A percentile compares a stretch with the other conserved stretches of the same genome.
Evolutionary conservation across 2,329 filamentous ascomycete genomes (phyloP).

Genomic region (Penicillium sp.): DNA sequence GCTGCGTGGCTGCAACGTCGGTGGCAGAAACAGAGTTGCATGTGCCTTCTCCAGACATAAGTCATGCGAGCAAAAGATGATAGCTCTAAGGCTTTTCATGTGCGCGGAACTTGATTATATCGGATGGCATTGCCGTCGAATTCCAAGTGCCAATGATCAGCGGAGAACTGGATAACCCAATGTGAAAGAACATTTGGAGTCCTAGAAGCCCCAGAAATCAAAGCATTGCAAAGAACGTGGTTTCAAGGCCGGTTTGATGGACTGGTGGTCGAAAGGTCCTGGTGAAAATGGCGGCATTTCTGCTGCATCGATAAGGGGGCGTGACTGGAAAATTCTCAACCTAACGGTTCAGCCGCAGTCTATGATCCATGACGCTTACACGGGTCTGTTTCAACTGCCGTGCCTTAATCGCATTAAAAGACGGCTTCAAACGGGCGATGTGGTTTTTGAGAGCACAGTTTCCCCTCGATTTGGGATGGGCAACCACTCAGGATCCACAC

Average conservation of each 20-base stretch:
- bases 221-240: not conserved
- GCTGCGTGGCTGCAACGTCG: not conserved
- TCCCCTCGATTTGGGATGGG: not conserved
- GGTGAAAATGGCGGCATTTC: not conserved
- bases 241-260: not conserved
- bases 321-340: not conserved
- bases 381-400: not conserved
- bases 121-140: not conserved
- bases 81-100: not conserved
- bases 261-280: too few relatives aligned
- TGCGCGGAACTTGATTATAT: not conserved
- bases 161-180: not conserved
- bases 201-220: not conserved
- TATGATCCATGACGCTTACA: not conserved
- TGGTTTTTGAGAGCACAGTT: not conserved
- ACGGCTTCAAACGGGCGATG: not conserved
- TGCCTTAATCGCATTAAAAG: not conserved
- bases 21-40: not conserved
- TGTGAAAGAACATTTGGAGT: not conserved
- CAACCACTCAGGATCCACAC: constrained; percentile 27
- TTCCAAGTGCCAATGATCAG: not conserved
- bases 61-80: not conserved
- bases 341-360: not conserved
- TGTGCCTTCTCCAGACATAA: not conserved
- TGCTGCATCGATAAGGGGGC: not conserved